Evolutionary conservation across 257 asterid genomes (phyloP).

Genomic region (Galeopsis tetrahit): DNA sequence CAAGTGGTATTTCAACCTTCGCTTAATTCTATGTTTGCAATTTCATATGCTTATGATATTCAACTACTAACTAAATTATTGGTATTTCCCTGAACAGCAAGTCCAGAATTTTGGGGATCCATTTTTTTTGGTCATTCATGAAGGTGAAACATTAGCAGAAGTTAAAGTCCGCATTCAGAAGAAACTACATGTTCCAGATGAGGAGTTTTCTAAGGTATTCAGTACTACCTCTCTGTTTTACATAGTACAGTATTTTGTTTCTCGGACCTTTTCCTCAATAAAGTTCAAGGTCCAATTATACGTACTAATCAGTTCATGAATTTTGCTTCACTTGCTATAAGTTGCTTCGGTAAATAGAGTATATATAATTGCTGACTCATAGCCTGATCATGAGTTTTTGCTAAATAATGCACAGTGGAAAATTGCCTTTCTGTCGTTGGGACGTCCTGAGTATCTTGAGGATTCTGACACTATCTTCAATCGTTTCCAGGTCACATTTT

Average conservation of each 20-base stretch:
- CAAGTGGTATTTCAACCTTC: constrained; percentile 63
- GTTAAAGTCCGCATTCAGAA: constrained; percentile 84
- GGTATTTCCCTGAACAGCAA: constrained; percentile 56
- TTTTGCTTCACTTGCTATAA: not conserved
- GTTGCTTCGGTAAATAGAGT: not conserved
- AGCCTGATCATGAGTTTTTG: constrained; percentile 23
- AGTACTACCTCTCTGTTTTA: constrained; percentile 1
- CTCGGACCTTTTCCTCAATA: not conserved
- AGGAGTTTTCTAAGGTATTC: constrained; percentile 84
- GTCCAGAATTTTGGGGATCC: constrained; percentile 97
- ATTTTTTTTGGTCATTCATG: constrained; percentile 84
- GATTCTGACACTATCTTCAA: constrained; percentile 79
- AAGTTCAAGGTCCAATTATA: constrained; percentile 10
- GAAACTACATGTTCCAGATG: constrained; percentile 87
- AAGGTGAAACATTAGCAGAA: constrained; percentile 86
- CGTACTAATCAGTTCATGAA: constrained; percentile 5
- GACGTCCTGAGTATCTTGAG: constrained; percentile 94
- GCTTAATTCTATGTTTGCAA: constrained; percentile 24
- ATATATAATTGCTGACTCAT: constrained; percentile 14
- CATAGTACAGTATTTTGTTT: not conserved
- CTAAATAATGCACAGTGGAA: constrained; percentile 76
- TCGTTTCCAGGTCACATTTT: constrained; percentile 81
- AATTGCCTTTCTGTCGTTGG: constrained; percentile 86
- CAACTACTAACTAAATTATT: constrained; percentile 14
- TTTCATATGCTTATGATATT: not conserved